phyloP scores from a whole-genome alignment of 2,329 filamentous ascomycete species.

The Ophiosphaerella narmari region DNA sequence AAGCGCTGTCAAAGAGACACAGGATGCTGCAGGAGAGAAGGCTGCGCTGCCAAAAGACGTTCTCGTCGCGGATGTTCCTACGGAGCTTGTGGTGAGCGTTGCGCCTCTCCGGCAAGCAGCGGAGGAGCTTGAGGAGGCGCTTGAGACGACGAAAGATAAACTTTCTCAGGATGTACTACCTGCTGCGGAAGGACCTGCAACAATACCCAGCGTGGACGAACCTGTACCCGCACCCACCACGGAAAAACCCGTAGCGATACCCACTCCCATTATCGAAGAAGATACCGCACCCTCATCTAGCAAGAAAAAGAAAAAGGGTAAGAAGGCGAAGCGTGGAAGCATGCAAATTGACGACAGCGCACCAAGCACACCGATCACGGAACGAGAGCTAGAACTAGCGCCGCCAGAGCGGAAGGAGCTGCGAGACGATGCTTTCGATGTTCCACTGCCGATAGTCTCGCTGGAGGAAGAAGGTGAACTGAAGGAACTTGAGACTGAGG shows the following conservation, averaged over 20 bases:
- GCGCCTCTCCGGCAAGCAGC: background rate
- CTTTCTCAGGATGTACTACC: too few relatives aligned
- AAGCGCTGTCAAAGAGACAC: background rate
- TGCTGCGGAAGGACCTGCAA: background rate
- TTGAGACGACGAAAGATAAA: background rate
- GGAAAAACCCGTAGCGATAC: background rate
- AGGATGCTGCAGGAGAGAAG: background rate
- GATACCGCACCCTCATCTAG: slow-evolving; percentile 6
- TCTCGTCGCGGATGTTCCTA: background rate
- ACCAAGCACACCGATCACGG: slow-evolving; percentile 6
- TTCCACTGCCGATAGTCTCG: background rate
- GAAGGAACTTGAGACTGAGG: background rate
- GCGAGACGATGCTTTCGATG: background rate
- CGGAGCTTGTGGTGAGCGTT: background rate
- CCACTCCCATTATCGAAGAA: slow-evolving; percentile 3
- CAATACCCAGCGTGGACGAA: background rate
- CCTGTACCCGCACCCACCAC: background rate
- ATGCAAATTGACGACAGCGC: slow-evolving; percentile 9
- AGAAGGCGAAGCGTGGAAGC: slow-evolving; percentile 31
- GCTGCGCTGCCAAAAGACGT: background rate
- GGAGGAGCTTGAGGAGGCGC: background rate
- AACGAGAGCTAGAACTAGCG: slow-evolving; percentile 5
- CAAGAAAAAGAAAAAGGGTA: slow-evolving; percentile 36
- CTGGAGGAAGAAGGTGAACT: background rate
- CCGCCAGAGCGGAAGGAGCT: background rate